Percentiles rank a stretch among this genome's conserved stretches.
These are phyloP conservation scores for Microascus cirrosus DNA, from an alignment of 2,329 filamentous ascomycete genomes.

Conservation along the genomic window DNA sequence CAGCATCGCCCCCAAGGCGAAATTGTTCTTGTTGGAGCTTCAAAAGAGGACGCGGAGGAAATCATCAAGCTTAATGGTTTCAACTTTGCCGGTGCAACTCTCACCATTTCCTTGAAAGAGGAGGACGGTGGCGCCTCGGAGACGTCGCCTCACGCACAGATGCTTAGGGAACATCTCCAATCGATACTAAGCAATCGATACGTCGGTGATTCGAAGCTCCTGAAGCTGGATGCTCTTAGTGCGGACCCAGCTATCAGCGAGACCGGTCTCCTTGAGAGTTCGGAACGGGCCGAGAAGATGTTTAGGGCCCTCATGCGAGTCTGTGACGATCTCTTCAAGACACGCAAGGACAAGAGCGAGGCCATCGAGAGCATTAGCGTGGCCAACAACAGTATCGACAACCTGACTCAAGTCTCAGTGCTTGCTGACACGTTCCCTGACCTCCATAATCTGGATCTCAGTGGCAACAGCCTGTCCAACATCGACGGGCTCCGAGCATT, in stretches of 20 bases:
- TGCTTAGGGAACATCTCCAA: constrained; percentile 59
- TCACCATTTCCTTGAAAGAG: constrained; percentile 24
- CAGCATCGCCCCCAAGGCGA: constrained; percentile 52
- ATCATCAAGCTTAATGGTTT: constrained; percentile 59
- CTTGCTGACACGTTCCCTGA: constrained; percentile 74
- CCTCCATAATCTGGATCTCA: constrained; percentile 80
- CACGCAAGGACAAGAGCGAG: constrained; percentile 58
- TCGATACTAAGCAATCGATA: constrained; percentile 67
- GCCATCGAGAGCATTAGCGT: constrained; percentile 75
- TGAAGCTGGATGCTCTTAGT: constrained; percentile 71
- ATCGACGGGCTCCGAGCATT: constrained; percentile 60
- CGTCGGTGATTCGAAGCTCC: constrained; percentile 56
- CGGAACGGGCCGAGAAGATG: constrained; percentile 68
- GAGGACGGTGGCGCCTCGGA: constrained; percentile 33
- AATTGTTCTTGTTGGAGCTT: constrained; percentile 56
- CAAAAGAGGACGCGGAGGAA: constrained; percentile 50
- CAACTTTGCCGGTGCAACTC: constrained; percentile 51
- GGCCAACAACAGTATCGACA: constrained; percentile 65
- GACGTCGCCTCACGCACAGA: constrained; percentile 40
- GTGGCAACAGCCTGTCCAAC: constrained; percentile 65
- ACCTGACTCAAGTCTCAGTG: constrained; percentile 60
- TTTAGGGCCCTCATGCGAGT: constrained; percentile 88
- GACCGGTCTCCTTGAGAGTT: constrained; percentile 65
- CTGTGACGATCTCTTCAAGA: constrained; percentile 67
- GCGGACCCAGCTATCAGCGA: constrained; percentile 59